Evolutionary conservation across 2,329 filamentous ascomycete species (phyloP), one percentile per base, ranked within the genome.

Genomic region (Sporothrix sp.): DNA sequence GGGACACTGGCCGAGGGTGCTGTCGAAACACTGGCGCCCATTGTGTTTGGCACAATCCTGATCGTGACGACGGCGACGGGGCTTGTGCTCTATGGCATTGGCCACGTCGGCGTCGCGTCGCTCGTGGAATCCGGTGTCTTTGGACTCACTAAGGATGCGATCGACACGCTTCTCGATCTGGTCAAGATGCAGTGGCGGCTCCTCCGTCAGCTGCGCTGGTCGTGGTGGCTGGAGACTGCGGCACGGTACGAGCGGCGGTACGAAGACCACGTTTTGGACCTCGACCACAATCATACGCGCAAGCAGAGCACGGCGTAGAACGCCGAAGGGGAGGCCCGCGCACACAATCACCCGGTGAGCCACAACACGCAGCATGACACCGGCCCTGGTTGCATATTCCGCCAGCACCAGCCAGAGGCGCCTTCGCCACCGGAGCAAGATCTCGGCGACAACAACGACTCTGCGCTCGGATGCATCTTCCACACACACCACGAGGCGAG

Each of bases 61-160:
- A 43, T 55, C 9, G 39, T 52, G 9, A 47, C 50, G 2, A 44
- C 48, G 3, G 49, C 56, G 6, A 44, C 51, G 1, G 51, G 51
- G 14, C 37, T 57, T 7, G 48, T 57, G 8, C 32, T 58, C 16
- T 57, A 52, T 35, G 52, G 53, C 8, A 16, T 55, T 9, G 55
- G 53, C 6, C 40, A 52, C 21, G 50, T 57, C 2, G 53, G 53
- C 16, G 20, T 57, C 3, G 23, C 42, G 1, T 39, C 36, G 1
- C 37, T 54, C 18, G 50, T 27, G 8, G 16, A 49, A 27, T 53
- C 54, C 4, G 56, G 54, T 37, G 3, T 50, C 10, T 50, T 54
- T 27, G 54, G 56, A 7, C 49, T 56, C 25, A 51, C 54, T 48
- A 39, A 43, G 27, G 46, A 49, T 16, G 47, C 51, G 20, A 30